Percentiles rank a stretch among this genome's conserved stretches.
These are phyloP conservation scores for Fusarium nematophilum DNA, from an alignment of 2,329 filamentous ascomycete genomes.

Conservation along the genomic window DNA sequence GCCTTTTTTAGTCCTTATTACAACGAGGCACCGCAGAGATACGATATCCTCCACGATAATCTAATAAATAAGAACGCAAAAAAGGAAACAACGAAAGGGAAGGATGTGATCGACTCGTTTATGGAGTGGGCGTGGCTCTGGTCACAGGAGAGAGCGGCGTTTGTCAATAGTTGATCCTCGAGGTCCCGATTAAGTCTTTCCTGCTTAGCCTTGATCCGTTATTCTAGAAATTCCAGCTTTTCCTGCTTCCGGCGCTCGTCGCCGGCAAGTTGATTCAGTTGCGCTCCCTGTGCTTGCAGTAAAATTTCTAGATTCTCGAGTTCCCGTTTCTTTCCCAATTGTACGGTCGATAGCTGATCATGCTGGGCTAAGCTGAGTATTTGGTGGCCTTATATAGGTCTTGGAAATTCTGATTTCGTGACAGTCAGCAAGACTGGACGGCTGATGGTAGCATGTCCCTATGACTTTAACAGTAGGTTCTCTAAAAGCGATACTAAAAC, in stretches of 20 bases:
- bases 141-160: too few species aligned
- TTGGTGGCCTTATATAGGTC: too few species aligned
- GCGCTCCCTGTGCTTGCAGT: background rate
- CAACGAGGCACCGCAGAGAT: background rate
- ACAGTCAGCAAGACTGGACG: too few species aligned
- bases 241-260: background rate
- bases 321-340: background rate
- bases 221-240: background rate
- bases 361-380: too few species aligned
- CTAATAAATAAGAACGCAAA: background rate
- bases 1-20: background rate
- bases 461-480: too few species aligned
- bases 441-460: too few species aligned
- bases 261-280: background rate
- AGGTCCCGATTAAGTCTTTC: background rate
- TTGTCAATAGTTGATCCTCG: too few species aligned
- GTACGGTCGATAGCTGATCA: background rate
- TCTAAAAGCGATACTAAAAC: too few species aligned
- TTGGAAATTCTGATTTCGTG: too few species aligned
- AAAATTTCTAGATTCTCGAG: background rate
- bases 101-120: background rate
- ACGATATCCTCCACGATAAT: background rate
- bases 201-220: background rate
- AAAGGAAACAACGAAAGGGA: background rate
- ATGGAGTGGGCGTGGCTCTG: too few species aligned